These are phyloP conservation scores for Aspergillus kassunensis DNA, from an alignment of 495 filamentous ascomycete genomes.

Conservation along the genomic window DNA sequence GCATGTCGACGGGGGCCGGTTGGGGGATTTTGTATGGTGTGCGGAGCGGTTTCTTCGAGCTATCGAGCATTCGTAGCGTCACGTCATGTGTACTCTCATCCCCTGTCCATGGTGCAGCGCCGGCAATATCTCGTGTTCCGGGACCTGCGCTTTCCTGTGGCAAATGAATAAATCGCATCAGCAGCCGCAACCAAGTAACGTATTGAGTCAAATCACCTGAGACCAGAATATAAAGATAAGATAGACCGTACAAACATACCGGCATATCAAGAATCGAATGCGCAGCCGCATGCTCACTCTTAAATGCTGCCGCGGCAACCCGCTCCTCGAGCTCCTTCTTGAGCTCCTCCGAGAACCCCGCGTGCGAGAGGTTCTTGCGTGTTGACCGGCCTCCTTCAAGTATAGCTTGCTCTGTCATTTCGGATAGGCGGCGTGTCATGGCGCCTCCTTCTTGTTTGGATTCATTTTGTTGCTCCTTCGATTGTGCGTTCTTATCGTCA, in stretches of 20 bases:
- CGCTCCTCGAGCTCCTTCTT: slow-evolving; percentile 70
- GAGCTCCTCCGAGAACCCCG: slow-evolving; percentile 83
- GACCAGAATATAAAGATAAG: no score
- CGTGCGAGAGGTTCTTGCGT: slow-evolving; percentile 71
- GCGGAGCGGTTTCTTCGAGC: slow-evolving; percentile 66
- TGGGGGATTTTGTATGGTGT: slow-evolving; percentile 48
- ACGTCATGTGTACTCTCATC: slow-evolving; percentile 68
- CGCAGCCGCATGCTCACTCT: slow-evolving; percentile 61
- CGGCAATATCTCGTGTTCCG: slow-evolving; percentile 69
- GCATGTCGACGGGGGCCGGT: slow-evolving; percentile 55
- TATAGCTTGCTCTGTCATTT: slow-evolving; percentile 77
- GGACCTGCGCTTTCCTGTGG: slow-evolving; percentile 58
- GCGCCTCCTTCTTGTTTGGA: slow-evolving; percentile 48
- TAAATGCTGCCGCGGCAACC: slow-evolving; percentile 67
- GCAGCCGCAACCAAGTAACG: no score
- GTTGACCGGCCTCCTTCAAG: slow-evolving; percentile 67
- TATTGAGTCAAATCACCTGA: no score
- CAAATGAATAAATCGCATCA: no score
- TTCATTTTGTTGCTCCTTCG: slow-evolving; percentile 12
- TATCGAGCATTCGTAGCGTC: slow-evolving; percentile 82
- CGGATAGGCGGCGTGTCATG: slow-evolving; percentile 68
- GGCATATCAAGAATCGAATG: slow-evolving; percentile 66
- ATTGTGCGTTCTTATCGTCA: slow-evolving; percentile 10
- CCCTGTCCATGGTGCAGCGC: slow-evolving; percentile 73
- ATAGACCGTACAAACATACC: no score